Evolutionary conservation across 2,329 filamentous ascomycete genomes (phyloP).

Genomic region (Geosmithia putterillii): DNA sequence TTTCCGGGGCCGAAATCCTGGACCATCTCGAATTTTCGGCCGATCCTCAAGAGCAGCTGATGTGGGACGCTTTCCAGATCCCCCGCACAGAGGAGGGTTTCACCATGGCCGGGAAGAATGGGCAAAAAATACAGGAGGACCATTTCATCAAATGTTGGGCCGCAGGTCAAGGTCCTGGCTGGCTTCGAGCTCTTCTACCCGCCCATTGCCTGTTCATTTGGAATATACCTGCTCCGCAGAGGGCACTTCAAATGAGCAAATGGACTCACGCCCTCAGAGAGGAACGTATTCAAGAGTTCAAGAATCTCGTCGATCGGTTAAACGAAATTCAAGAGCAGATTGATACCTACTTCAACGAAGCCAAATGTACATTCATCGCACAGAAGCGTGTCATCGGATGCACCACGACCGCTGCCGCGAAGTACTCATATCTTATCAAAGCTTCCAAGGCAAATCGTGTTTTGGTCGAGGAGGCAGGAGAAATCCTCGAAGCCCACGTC

Average conservation of each 20-base stretch:
- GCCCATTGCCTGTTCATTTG: neutral
- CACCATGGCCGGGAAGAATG: neutral
- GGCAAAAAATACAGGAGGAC: neutral
- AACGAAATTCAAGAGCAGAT: neutral
- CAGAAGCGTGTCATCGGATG: slow-evolving; percentile 36
- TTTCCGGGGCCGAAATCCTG: slow-evolving; percentile 17
- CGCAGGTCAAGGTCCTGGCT: neutral
- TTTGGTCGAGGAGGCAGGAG: slow-evolving; percentile 56
- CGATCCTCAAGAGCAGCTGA: slow-evolving; percentile 25
- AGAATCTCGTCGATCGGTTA: neutral
- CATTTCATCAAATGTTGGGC: neutral
- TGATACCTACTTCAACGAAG: neutral
- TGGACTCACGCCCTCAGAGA: neutral
- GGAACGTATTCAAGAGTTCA: neutral
- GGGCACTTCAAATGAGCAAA: neutral
- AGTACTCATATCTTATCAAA: slow-evolving; percentile 33
- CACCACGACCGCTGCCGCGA: slow-evolving; percentile 47
- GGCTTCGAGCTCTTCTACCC: neutral
- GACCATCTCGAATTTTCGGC: slow-evolving; percentile 38
- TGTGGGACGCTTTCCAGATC: slow-evolving; percentile 43
- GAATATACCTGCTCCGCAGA: neutral
- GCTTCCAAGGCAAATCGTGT: slow-evolving; percentile 41
- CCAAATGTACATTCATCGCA: neutral
- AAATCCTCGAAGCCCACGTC: slow-evolving; percentile 53
- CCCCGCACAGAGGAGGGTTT: slow-evolving; percentile 33